These are phyloP conservation scores for Trametes cinnabarina DNA, from an alignment of 768 basidiomycete species.

Conservation along the genomic window DNA sequence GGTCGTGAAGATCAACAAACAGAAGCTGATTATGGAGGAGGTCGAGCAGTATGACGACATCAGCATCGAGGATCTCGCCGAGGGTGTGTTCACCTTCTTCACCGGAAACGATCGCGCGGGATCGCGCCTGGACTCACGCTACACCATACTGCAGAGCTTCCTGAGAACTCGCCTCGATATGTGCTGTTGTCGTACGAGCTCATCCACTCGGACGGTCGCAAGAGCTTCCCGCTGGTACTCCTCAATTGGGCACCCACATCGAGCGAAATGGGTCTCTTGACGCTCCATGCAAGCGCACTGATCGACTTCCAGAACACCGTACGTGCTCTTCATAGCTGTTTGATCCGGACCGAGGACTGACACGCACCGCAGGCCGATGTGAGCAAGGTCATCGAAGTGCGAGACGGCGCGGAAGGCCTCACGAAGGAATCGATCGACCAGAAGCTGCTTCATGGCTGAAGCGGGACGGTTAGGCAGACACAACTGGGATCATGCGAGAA, in stretches of 20 bases:
- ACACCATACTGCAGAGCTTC: conserved; percentile 57
- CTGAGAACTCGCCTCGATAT: conserved; percentile 84
- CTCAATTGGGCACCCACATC: conserved; percentile 85
- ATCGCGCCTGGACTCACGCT: no score
- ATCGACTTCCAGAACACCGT: conserved; percentile 79
- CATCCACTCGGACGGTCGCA: conserved; percentile 76
- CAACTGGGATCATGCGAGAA: background rate
- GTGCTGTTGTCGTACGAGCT: conserved; percentile 83
- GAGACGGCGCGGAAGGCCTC: conserved; percentile 78
- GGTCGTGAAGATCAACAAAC: conserved; percentile 89
- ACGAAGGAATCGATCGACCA: conserved; percentile 71
- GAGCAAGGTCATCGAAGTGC: conserved; percentile 75
- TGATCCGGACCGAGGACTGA: background rate
- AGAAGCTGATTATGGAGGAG: conserved; percentile 75
- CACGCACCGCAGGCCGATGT: conserved; percentile 56
- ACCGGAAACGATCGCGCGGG: no score
- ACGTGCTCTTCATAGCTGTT: conserved; percentile 28
- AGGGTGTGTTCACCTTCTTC: conserved; percentile 57
- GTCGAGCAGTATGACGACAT: conserved; percentile 77
- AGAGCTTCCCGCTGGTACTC: conserved; percentile 79
- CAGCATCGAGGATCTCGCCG: conserved; percentile 79
- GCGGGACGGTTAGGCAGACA: background rate
- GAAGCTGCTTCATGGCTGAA: conserved; percentile 39
- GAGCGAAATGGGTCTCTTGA: conserved; percentile 68
- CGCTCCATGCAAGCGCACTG: conserved; percentile 81